These are phyloP conservation scores for Kokia cookei DNA, from an alignment of 441 rosid species.

Conservation along the genomic window DNA sequence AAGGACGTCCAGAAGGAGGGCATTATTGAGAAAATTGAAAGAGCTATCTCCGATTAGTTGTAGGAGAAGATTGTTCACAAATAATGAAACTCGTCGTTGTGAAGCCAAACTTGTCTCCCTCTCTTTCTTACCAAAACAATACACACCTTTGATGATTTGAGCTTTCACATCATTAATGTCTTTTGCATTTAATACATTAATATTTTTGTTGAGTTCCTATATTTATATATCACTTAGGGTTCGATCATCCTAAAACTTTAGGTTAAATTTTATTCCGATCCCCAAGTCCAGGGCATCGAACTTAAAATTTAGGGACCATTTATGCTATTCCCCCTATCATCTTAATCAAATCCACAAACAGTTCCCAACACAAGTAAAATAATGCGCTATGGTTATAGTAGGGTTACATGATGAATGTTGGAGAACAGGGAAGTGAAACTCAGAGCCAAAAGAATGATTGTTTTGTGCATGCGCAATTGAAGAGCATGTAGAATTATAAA, in stretches of 20 bases:
- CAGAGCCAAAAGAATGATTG: neutral
- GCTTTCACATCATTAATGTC: neutral
- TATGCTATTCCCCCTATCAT: neutral
- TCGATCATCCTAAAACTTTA: neutral
- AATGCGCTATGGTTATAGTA: neutral
- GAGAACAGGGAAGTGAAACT: neutral
- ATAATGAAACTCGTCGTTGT: neutral
- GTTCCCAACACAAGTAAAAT: neutral
- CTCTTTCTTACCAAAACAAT: neutral
- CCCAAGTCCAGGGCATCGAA: neutral
- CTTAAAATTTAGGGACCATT: neutral
- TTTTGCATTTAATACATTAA: neutral
- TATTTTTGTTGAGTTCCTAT: neutral
- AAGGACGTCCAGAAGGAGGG: no score
- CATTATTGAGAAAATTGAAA: no score
- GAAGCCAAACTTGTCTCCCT: neutral
- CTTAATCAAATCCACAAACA: neutral
- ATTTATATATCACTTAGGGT: neutral
- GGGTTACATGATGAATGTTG: neutral
- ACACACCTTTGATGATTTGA: neutral
- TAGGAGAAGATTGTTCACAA: neutral
- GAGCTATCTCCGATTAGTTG: neutral
- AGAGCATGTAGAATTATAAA: neutral
- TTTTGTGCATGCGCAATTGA: neutral
- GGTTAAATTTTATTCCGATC: neutral